Evolutionary conservation across 495 filamentous ascomycete species (phyloP), one percentile per base, ranked within the genome.

Genomic region (Aspergillus cristatus): DNA sequence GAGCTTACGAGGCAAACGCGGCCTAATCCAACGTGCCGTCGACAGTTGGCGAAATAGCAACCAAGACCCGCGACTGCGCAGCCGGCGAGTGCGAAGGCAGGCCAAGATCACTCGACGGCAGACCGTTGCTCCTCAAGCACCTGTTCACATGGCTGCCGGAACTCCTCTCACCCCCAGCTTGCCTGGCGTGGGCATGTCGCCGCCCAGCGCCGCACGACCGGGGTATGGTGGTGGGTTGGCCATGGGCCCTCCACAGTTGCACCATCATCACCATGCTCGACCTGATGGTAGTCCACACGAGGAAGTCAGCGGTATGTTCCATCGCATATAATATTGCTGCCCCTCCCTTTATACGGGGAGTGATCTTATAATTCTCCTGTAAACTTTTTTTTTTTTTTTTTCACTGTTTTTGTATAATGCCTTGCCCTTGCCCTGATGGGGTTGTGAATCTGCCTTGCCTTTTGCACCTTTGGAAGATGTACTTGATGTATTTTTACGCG

Each of bases 41-140:
- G 91, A 98, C 62, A 96, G 90, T 59, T 97, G 91, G 91, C 70
- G 91, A 33, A 98, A 98, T 61, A 97, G 93, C 71, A 97, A 97
- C 60, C 87, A 94, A 62, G 91, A 98, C 46, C 84, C 84, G 14
- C 74, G 87, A 43, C 63, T 97, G 50, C 78, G 91, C 51, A 96
- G 89, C 62, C 67, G 91, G 54, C 76, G 91, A 38, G 91, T 98
- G 28, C 76, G 93, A 39, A 74, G 91, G 38, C 89, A 91, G 85
- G 88, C 88, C 37, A 98, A 97, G 70, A 84, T 95, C 55, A 87
- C 78, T 65, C 86, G 75, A 50, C 78, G 91, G 60, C 72, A 60
- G 4, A 65, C 71, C 35, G 55, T 67, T 18, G 41, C 41, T 8
- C 55, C 55, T 22, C 55, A 58, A 6, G 64, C 20, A 4, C 20